Base-by-base conservation (phyloP, 805 yeast species). In the Candida silvicultrix region DNA sequence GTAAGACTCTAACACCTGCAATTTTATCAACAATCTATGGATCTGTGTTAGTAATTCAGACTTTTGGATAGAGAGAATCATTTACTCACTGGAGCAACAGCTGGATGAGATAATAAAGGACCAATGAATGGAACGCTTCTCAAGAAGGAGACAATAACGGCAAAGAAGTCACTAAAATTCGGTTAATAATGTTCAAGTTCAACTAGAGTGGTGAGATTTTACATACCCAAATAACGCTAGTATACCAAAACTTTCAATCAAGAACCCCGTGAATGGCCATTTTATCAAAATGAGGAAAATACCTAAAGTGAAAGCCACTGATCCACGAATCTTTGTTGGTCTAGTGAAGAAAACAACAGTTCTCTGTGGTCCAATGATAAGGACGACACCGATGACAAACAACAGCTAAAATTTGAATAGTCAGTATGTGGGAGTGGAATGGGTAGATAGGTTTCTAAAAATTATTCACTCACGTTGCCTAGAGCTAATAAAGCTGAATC, bases 111-210 rank as follows among this genome's bases (percentile, higher is more conserved):
- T 45, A 94, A 74, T 6, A 89, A 47, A 22, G 95, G 90, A 1
- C 98, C 98, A 49, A 94, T 81, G 48, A 85, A 62, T 2, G 99
- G 99, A 56, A 92, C 65, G 6, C 95, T 84, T 63, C 97, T 75
- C 57, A 92, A 72, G 60, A 94, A 92, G 54, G 87, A 85, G 12
- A 92, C 78, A 40, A 94, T 81, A 12, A 95, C 87, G 22, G 95
- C 89, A 59, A 92, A 86, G 65, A 94, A 90, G 66, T 94, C 98
- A 34, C 89, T 47, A 42, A 34, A 2, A 11, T 23, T 23, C 9
- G 4, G 44, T 43, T 43, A 41, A 42, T 38, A 45, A 19, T 28
- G 36, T 7, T 16, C 6, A n/a, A 15, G 23, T 4, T n/a, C 12
- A 14, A 20, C 12, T 34, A 18, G 4, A 15, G 5, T 14, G 14